phyloP scores from a whole-genome alignment of 2,329 filamentous ascomycete genomes.

The Paecilomyces dactylethromorphus region DNA sequence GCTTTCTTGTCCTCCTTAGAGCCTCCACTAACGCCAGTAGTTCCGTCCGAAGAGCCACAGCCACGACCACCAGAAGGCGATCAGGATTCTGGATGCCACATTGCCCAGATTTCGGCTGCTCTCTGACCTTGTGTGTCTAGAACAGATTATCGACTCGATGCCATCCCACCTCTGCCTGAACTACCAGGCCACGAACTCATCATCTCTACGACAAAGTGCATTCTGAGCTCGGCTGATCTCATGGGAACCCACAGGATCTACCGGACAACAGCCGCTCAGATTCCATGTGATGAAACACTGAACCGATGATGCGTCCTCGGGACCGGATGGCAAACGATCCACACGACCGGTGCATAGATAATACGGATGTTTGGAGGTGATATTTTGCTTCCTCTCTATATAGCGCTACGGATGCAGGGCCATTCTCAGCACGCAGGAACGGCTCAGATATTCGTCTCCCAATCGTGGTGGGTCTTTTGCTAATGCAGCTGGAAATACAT shows the following conservation, averaged over 20 bases:
- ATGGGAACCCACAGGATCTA: background rate
- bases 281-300: background rate
- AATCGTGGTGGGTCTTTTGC: conserved; percentile 1
- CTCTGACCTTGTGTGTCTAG: background rate
- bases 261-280: background rate
- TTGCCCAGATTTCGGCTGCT: background rate
- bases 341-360: no score
- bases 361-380: background rate
- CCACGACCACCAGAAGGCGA: background rate
- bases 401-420: background rate
- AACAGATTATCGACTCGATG: background rate
- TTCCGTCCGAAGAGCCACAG: background rate
- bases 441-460: background rate
- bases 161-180: background rate
- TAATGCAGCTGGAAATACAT: background rate
- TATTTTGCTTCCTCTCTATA: background rate
- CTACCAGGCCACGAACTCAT: background rate
- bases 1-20: background rate
- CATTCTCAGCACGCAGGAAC: background rate
- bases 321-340: background rate
- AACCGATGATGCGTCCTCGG: background rate
- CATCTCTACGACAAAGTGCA: background rate
- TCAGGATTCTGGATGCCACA: background rate
- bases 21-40: background rate
- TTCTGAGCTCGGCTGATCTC: background rate